A percentile compares a stretch with the other conserved stretches of the same genome.
These are phyloP conservation scores for Plasmopara halstedii DNA, from an alignment of 352 stramenopile species.

Conservation along the genomic window DNA sequence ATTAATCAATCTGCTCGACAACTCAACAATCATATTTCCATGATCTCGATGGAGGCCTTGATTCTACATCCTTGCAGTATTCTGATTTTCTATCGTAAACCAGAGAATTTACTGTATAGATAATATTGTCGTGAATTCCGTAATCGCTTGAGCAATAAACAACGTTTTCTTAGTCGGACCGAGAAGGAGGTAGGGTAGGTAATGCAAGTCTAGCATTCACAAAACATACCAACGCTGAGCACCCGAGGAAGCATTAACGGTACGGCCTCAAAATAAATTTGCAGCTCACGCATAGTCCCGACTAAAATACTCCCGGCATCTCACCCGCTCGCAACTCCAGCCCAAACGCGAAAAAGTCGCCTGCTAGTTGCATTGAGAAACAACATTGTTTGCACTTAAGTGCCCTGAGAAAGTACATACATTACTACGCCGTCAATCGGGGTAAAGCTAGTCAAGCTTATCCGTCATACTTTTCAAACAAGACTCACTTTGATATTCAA, in stretches of 20 bases:
- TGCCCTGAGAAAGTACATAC: slow-evolving; percentile 16
- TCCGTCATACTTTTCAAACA: slow-evolving; percentile 13
- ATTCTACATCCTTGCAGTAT: no score
- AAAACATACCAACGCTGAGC: slow-evolving; percentile 12
- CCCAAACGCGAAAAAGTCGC: slow-evolving; percentile 21
- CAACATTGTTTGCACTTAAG: slow-evolving; percentile 5
- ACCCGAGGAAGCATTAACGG: slow-evolving; percentile 18
- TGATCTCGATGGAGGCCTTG: no score
- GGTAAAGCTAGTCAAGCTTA: not conserved
- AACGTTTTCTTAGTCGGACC: no score
- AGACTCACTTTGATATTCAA: slow-evolving; percentile 14
- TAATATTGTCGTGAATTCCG: no score
- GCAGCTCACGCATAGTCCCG: slow-evolving; percentile 1
- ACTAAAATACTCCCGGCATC: slow-evolving; percentile 27
- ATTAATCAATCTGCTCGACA: no score
- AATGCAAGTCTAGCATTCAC: slow-evolving; percentile 3
- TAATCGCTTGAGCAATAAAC: no score
- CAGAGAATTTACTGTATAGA: no score
- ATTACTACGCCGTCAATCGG: slow-evolving; percentile 13
- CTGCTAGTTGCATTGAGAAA: slow-evolving; percentile 12
- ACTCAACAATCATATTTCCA: no score
- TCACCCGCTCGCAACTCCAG: slow-evolving; percentile 17
- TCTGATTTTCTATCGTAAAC: no score
- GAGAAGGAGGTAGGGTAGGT: not conserved
- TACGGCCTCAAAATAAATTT: slow-evolving; percentile 30